Conservation (phyloP, 352 stramenopile species). For the Phytophthora ohioensis region DNA sequence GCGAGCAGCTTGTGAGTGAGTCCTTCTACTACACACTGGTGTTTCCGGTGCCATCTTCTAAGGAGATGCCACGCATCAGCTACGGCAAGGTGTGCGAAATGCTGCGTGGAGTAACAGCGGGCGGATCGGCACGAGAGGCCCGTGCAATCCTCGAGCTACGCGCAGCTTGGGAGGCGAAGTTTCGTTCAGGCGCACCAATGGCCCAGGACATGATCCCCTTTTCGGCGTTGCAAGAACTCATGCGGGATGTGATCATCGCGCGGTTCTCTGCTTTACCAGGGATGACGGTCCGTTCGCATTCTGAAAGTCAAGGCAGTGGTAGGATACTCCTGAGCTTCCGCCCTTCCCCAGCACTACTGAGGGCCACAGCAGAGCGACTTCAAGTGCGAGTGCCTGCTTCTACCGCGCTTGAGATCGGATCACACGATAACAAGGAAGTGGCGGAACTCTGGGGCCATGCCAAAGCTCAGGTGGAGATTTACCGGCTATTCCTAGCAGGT, state of each 20-base stretch:
- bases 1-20: conserved; percentile 32
- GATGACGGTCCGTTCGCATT: conserved; percentile 30
- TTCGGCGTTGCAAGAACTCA: conserved; percentile 66
- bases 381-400: conserved; percentile 56
- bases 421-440: conserved; percentile 50
- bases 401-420: conserved; percentile 55
- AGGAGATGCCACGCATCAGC: conserved; percentile 46
- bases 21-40: conserved; percentile 81
- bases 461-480: conserved; percentile 71
- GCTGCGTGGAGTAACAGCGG: conserved; percentile 60
- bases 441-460: conserved; percentile 43
- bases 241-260: conserved; percentile 74
- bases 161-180: conserved; percentile 69
- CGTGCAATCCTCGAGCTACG: conserved; percentile 60
- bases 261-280: conserved; percentile 63
- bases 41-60: conserved; percentile 43
- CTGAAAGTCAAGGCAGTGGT: conserved; percentile 15
- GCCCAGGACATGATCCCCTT: conserved; percentile 59
- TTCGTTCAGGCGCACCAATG: conserved; percentile 59
- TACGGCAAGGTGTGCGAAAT: conserved; percentile 58
- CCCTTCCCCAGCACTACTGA: conserved; percentile 54
- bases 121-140: conserved; percentile 51
- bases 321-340: conserved; percentile 63
- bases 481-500: conserved; percentile 73
- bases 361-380: conserved; percentile 52